Base-by-base conservation (phyloP, 768 basidiomycete species). In the Wakefieldia striispora region DNA sequence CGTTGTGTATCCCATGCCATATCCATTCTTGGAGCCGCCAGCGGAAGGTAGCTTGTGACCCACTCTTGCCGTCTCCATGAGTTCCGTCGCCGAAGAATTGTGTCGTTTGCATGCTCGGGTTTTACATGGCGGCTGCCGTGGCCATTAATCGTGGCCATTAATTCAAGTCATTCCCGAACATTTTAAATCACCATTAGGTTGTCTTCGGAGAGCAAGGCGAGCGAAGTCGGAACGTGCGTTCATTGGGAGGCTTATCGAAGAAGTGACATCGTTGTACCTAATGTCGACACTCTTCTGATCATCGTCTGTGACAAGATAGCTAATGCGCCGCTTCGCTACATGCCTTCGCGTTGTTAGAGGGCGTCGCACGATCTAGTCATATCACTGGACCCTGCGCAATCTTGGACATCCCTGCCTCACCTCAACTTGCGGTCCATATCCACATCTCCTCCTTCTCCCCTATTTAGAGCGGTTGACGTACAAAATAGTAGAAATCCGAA, bases 371-470 rank as follows among this genome's bases (percentile, higher is more conserved):
- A 59, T 62, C 43, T 27, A 49, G 58, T 51, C 44, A 27, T 40
- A 59, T 52, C 57, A 42, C 20, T 48, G 40, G 50, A 59, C 62
- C 60, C 60, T 65, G 62, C 43, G 33, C 27, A 36, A 36, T 42
- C 55, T 21, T 45, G 51, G 38, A 38, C 24, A 17, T 38, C 46
- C 33, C 29, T 48, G 47, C 48, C 43, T 42, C 40, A 43, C 40
- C 51, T 50, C 33, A 19, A 16, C 36, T 46, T 36, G 34, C 34
- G n/a, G 20, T 13, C 26, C 26, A 31, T 41, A 51, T 49, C 36
- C 57, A 19, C 49, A 36, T 35, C 37, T 31, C 38, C 40, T 27
- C 50, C 39, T 42, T 38, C 46, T 45, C 20, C 17, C 39, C 31
- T 26, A 29, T 38, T 34, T 20, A 37, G 33, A 14, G 31, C 19